Evolutionary conservation across 2,329 filamentous ascomycete genomes (phyloP).

Genomic region (Fusarium sp.): DNA sequence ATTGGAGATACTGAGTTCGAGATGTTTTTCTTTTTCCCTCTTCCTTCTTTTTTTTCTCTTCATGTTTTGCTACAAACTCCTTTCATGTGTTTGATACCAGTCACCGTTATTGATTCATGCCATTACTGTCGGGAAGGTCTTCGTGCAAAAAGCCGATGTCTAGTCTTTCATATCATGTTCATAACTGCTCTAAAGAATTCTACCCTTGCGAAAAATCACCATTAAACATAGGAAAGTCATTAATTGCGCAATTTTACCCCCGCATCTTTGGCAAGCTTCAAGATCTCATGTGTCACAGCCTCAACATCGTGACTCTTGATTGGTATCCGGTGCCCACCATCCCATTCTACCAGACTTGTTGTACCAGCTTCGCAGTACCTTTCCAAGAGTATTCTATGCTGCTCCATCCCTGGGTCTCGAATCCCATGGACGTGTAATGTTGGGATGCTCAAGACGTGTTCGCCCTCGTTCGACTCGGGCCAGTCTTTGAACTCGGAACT

Average conservation of each 20-base stretch:
- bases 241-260: slow-evolving; percentile 18
- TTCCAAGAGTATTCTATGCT: slow-evolving; percentile 62
- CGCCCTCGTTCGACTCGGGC: slow-evolving; percentile 63
- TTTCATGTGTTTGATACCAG: neutral
- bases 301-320: slow-evolving; percentile 76
- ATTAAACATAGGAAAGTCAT: neutral
- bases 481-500: slow-evolving; percentile 46
- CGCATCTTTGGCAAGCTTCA: slow-evolving; percentile 42
- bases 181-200: neutral
- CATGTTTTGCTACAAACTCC: neutral
- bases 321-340: slow-evolving; percentile 77
- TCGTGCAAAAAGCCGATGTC: neutral
- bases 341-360: slow-evolving; percentile 75
- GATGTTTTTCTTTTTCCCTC: neutral
- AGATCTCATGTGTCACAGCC: slow-evolving; percentile 45
- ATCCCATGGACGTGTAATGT: slow-evolving; percentile 61
- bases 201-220: neutral
- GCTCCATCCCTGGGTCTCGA: slow-evolving; percentile 71
- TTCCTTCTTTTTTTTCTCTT: neutral
- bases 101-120: neutral
- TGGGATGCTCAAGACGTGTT: slow-evolving; percentile 50
- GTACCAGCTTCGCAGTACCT: slow-evolving; percentile 70
- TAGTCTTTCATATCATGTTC: neutral
- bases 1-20: neutral
- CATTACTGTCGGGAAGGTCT: neutral